Conservation (phyloP, 306 rosid genomes). For the Alnus glutinosa region DNA sequence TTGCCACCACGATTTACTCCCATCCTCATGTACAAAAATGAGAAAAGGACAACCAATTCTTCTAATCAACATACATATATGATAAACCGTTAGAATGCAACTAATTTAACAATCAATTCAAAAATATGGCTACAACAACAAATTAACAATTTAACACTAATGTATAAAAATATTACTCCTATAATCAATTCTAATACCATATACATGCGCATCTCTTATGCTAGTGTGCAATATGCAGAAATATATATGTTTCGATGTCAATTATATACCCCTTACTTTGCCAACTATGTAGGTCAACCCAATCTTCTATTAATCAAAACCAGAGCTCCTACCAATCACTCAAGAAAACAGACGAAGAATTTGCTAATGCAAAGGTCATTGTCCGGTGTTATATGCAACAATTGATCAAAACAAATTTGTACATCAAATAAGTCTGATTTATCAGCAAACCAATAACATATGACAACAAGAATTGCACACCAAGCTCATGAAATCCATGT, state of each 20-base stretch:
- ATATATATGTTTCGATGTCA: too few species aligned
- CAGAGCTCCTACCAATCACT: neutral
- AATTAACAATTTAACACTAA: neutral
- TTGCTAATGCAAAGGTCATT: neutral
- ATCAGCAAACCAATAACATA: neutral
- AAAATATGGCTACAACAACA: neutral
- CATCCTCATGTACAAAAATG: neutral
- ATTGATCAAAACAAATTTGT: neutral
- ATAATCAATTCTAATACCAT: neutral
- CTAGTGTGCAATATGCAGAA: neutral
- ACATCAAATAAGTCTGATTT: neutral
- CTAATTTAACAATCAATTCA: neutral
- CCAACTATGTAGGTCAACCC: neutral
- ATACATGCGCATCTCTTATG: neutral
- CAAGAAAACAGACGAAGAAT: neutral
- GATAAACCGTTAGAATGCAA: neutral
- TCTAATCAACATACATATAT: neutral
- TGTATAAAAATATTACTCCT: neutral
- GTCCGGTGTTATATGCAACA: neutral
- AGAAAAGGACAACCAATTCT: neutral
- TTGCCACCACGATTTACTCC: neutral
- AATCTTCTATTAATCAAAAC: neutral
- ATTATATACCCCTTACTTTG: neutral
- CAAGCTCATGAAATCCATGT: constrained; percentile 12
- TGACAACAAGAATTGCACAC: neutral